Percentiles rank a stretch among this genome's conserved stretches.
These are phyloP conservation scores for Solanum chmielewskii DNA, from an alignment of 257 asterid genomes.

Conservation along the genomic window DNA sequence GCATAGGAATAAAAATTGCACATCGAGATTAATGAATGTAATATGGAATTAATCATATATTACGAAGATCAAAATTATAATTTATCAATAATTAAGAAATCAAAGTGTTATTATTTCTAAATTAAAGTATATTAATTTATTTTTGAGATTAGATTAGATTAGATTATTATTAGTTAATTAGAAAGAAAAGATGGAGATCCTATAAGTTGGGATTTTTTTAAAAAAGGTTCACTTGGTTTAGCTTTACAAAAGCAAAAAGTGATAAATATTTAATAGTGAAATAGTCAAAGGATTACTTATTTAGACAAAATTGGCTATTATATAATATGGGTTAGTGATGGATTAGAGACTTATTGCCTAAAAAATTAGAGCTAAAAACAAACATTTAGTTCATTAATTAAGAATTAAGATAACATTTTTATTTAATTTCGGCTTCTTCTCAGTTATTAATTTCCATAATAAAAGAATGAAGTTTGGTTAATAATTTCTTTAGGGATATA, in stretches of 20 bases:
- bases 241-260: neutral
- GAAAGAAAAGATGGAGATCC: neutral
- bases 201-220: neutral
- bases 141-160: neutral
- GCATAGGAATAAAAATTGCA: neutral
- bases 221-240: neutral
- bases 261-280: neutral
- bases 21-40: neutral
- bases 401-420: neutral
- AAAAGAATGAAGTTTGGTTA: neutral
- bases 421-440: neutral
- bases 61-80: neutral
- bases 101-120: neutral
- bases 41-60: neutral
- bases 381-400: neutral
- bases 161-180: neutral
- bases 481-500: neutral
- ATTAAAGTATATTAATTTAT: neutral
- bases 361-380: neutral
- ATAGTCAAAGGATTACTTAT: neutral
- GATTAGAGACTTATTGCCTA: neutral
- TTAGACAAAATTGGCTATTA: neutral
- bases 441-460: neutral
- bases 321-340: neutral
- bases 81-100: neutral